Percentiles rank a stretch among this genome's conserved stretches.
Conservation (phyloP, 2,329 filamentous ascomycete genomes). For the Colletotrichum musae region DNA sequence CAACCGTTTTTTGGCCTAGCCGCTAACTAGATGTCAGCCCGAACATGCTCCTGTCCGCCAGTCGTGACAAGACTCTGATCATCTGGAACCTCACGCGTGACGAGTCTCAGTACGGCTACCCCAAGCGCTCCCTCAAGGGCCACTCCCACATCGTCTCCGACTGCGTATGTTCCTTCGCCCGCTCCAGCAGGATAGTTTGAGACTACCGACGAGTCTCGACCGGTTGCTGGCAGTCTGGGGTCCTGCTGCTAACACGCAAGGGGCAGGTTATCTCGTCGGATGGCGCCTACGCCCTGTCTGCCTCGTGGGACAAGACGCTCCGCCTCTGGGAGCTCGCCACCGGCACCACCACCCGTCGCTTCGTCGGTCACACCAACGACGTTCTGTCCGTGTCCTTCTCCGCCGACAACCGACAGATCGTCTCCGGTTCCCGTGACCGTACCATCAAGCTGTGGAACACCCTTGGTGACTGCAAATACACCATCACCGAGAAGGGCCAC, state of each 20-base stretch:
- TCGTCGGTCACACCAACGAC: slow-evolving; percentile 99
- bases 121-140: slow-evolving; percentile 98
- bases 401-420: slow-evolving; percentile 99
- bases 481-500: slow-evolving; percentile 99
- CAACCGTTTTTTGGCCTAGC: slow-evolving; percentile 39
- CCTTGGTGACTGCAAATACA: slow-evolving; percentile 99
- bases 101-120: slow-evolving; percentile 98
- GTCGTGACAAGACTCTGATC: slow-evolving; percentile 98
- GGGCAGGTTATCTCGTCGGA: slow-evolving; percentile 97
- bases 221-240: slow-evolving; percentile 21
- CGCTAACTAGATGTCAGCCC: slow-evolving; percentile 71
- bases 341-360: slow-evolving; percentile 96
- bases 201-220: slow-evolving; percentile 29
- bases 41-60: slow-evolving; percentile 99
- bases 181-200: background rate
- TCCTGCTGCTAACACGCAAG: slow-evolving; percentile 52
- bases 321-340: slow-evolving; percentile 99
- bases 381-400: slow-evolving; percentile 99
- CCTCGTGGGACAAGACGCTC: slow-evolving; percentile 99
- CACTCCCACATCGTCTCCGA: slow-evolving; percentile 99
- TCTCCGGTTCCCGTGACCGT: slow-evolving; percentile 97
- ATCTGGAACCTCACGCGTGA: slow-evolving; percentile 99
- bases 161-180: slow-evolving; percentile 81
- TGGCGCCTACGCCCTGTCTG: slow-evolving; percentile 98
- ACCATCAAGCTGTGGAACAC: slow-evolving; percentile 99